phyloP scores from a whole-genome alignment of 495 filamentous ascomycete species.

The Baudoinia panamericana region DNA sequence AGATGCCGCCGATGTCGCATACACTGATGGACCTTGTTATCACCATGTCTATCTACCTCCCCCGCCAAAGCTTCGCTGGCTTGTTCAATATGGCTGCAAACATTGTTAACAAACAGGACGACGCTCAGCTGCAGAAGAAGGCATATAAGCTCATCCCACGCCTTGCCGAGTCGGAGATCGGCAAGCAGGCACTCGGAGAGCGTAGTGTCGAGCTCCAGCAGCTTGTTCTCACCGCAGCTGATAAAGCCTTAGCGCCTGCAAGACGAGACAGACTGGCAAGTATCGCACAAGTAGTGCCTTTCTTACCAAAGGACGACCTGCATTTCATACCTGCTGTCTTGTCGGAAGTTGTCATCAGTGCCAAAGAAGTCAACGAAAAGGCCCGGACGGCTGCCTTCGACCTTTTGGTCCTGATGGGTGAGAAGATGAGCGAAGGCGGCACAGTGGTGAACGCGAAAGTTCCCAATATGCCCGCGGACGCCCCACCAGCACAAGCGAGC shows the following conservation, averaged over 20 bases:
- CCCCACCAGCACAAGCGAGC: constrained; percentile 58
- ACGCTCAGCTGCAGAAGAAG: constrained; percentile 97
- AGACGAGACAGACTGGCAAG: constrained; percentile 69
- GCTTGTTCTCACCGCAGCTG: constrained; percentile 59
- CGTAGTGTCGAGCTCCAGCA: constrained; percentile 63
- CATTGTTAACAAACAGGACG: constrained; percentile 60
- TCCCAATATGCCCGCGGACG: constrained; percentile 65
- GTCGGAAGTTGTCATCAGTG: constrained; percentile 82
- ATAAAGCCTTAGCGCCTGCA: constrained; percentile 72
- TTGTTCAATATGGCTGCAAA: constrained; percentile 74
- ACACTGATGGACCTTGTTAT: constrained; percentile 94
- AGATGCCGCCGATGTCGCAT: constrained; percentile 85
- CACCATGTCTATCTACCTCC: constrained; percentile 85
- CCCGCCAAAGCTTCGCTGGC: constrained; percentile 61
- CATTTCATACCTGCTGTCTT: constrained; percentile 88
- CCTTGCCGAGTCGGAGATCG: constrained; percentile 64
- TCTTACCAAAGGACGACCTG: constrained; percentile 59
- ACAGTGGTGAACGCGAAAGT: constrained; percentile 73
- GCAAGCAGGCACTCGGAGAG: constrained; percentile 54
- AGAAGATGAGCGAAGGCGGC: constrained; percentile 62
- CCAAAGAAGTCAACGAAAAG: constrained; percentile 94
- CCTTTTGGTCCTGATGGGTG: constrained; percentile 74
- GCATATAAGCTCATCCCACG: constrained; percentile 94
- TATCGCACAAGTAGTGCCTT: constrained; percentile 61
- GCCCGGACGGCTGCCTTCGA: constrained; percentile 81